Evolutionary conservation across 2,329 filamentous ascomycete genomes (phyloP).

Genomic region (Fusarium sp.): DNA sequence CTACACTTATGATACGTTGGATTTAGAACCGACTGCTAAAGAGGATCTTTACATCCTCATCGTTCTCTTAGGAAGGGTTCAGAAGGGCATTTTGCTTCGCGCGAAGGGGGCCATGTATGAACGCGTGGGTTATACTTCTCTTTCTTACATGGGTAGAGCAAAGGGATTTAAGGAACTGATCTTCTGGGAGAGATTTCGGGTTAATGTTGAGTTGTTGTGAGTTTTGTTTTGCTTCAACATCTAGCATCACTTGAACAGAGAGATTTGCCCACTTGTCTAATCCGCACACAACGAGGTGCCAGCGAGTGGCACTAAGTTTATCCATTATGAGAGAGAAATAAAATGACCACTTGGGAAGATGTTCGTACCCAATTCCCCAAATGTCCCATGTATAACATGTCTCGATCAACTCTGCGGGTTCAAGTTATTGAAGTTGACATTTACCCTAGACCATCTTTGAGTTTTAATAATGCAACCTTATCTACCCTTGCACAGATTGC

Average conservation of each 20-base stretch:
- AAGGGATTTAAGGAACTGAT: background rate
- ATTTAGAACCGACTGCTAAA: background rate
- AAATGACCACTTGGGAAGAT: no score
- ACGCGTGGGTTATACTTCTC: background rate
- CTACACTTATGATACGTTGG: background rate
- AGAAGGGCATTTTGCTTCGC: background rate
- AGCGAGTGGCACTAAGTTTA: no score
- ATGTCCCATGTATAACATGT: background rate
- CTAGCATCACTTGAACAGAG: no score
- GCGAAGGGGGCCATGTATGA: background rate
- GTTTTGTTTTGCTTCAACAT: no score
- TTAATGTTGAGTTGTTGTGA: background rate
- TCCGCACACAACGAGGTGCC: no score
- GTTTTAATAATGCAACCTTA: background rate
- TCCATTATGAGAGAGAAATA: no score
- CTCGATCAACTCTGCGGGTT: background rate
- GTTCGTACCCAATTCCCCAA: background rate
- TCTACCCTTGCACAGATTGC: background rate
- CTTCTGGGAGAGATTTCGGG: background rate
- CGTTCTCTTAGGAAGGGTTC: background rate
- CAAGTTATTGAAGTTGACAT: background rate
- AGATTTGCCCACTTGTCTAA: no score
- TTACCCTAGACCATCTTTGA: background rate
- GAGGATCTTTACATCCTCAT: background rate
- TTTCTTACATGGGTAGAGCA: background rate